Percentiles rank a stretch among this genome's conserved stretches.
These are phyloP conservation scores for Suhomyces tanzawaensis DNA, from an alignment of 805 yeast genomes.

Conservation along the genomic window DNA sequence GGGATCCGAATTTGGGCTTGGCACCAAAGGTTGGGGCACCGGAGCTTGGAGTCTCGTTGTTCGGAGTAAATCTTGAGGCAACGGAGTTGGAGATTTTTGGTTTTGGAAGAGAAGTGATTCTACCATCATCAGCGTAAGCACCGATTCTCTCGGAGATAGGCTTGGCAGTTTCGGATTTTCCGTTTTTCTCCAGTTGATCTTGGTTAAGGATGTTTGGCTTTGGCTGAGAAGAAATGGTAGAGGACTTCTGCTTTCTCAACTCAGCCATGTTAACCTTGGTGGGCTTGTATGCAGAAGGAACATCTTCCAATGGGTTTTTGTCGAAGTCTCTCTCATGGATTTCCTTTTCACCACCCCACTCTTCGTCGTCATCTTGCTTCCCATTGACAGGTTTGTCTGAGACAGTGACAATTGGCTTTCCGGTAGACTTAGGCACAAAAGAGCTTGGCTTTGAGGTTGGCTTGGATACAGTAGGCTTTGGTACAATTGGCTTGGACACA, in stretches of 20 bases:
- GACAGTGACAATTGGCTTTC: conserved; percentile 34
- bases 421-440: conserved; percentile 35
- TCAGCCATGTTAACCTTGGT: conserved; percentile 59
- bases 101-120: conserved; percentile 62
- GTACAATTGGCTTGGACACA: conserved; percentile 9
- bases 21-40: conserved; percentile 30
- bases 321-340: conserved; percentile 53
- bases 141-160: conserved; percentile 45
- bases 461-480: conserved; percentile 27
- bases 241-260: conserved; percentile 49
- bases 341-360: conserved; percentile 70
- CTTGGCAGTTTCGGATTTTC: conserved; percentile 41
- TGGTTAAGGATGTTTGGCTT: conserved; percentile 16
- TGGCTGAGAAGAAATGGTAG: conserved; percentile 44
- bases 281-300: conserved; percentile 64
- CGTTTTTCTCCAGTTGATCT: conserved; percentile 9
- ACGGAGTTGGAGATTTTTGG: conserved; percentile 54
- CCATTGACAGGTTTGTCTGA: conserved; percentile 19
- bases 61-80: conserved; percentile 46
- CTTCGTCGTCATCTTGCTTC: conserved; percentile 48
- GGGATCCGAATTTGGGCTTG: conserved; percentile 36
- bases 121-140: conserved; percentile 47
- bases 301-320: conserved; percentile 48
- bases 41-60: conserved; percentile 18
- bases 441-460: conserved; percentile 29